These are phyloP conservation scores for Knufia fluminis DNA, from an alignment of 2,329 filamentous ascomycete genomes.

Conservation along the genomic window DNA sequence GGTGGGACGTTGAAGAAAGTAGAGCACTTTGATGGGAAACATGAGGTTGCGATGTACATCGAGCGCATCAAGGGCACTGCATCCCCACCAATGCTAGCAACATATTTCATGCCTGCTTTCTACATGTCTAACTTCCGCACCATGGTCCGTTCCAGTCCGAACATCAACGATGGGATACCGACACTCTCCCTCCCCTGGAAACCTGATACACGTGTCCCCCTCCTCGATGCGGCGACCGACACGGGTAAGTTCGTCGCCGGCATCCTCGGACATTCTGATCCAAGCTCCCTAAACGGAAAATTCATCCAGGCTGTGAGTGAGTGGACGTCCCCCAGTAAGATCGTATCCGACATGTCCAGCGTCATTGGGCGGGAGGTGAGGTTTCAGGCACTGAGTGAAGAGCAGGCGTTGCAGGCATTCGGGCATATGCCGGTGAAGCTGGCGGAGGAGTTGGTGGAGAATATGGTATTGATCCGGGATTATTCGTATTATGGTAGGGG, in stretches of 20 bases:
- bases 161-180: slow-evolving; percentile 24
- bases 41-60: slow-evolving; percentile 32
- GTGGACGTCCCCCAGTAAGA: slow-evolving; percentile 33
- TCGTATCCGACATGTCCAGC: slow-evolving; percentile 32
- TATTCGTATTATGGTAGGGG: slow-evolving; percentile 46
- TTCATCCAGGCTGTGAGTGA: slow-evolving; percentile 37
- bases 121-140: slow-evolving; percentile 37
- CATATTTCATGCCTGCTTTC: slow-evolving; percentile 34
- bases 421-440: slow-evolving; percentile 29
- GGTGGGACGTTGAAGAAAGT: slow-evolving; percentile 29
- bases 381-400: slow-evolving; percentile 27
- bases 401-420: slow-evolving; percentile 35
- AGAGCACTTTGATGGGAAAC: slow-evolving; percentile 36
- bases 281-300: slow-evolving; percentile 29
- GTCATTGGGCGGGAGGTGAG: slow-evolving; percentile 33
- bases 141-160: slow-evolving; percentile 24
- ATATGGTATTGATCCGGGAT: slow-evolving; percentile 43
- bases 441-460: slow-evolving; percentile 45
- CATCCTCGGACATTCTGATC: slow-evolving; percentile 16
- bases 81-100: slow-evolving; percentile 28
- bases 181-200: slow-evolving; percentile 23
- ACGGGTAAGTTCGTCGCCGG: slow-evolving; percentile 36
- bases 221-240: slow-evolving; percentile 38
- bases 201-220: slow-evolving; percentile 31
- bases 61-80: slow-evolving; percentile 15